These are phyloP conservation scores for Sporormia fimetaria DNA, from an alignment of 495 filamentous ascomycete genomes.

Conservation along the genomic window DNA sequence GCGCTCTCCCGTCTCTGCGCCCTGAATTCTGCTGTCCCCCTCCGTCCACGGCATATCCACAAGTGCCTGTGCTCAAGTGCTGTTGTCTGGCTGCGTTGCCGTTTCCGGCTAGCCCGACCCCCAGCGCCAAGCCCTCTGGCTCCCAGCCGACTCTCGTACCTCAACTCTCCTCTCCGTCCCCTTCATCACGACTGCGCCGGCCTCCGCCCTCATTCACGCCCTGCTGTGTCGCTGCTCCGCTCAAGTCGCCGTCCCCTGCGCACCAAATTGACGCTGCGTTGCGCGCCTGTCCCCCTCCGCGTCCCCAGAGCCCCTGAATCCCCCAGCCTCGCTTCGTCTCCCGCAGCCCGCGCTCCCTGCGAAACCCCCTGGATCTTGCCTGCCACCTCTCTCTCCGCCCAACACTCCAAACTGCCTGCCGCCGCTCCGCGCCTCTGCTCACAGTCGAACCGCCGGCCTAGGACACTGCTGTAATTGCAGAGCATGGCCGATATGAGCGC, in stretches of 20 bases:
- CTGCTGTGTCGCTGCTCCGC: slow-evolving; percentile 21
- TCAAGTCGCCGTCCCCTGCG: slow-evolving; percentile 18
- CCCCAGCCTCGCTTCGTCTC: slow-evolving; percentile 19
- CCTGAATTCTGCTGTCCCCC: no score
- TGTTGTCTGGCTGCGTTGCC: no score
- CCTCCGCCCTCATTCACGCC: no score
- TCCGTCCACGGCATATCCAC: no score
- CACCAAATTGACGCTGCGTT: slow-evolving; percentile 20
- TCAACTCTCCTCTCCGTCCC: no score
- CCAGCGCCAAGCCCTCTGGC: no score
- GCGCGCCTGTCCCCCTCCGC: slow-evolving; percentile 18
- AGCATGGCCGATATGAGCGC: slow-evolving; percentile 50
- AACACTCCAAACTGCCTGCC: background rate
- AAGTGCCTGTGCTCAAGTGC: no score
- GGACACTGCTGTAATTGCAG: background rate
- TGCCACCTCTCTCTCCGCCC: slow-evolving; percentile 10
- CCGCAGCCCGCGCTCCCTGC: slow-evolving; percentile 13
- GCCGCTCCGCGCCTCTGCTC: background rate
- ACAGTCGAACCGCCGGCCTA: no score
- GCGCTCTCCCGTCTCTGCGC: no score
- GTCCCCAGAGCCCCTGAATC: slow-evolving; percentile 1
- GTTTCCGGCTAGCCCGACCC: no score
- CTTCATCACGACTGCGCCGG: no score
- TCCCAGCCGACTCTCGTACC: no score
- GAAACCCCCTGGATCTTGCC: slow-evolving; percentile 25